phyloP scores from a whole-genome alignment of 768 basidiomycete species.

The Tubosaeta sp. region DNA sequence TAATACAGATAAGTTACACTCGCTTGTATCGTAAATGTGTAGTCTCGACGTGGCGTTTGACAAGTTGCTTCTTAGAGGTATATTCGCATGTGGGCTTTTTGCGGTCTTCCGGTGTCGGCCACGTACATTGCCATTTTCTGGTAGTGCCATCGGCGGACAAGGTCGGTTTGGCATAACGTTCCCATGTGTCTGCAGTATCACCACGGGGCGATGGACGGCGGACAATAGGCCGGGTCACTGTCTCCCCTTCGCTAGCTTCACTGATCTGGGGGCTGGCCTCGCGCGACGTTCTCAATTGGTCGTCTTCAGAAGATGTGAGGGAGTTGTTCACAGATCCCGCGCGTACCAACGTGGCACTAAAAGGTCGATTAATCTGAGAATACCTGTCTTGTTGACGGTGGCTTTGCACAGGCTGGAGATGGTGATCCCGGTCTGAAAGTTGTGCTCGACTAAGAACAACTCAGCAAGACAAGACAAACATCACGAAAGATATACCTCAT shows the following conservation, averaged over 20 bases:
- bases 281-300: constrained; percentile 26
- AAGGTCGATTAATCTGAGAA: constrained; percentile 7
- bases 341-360: constrained; percentile 8
- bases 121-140: constrained; percentile 40
- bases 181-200: constrained; percentile 29
- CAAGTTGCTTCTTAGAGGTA: constrained; percentile 55
- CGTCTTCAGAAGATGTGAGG: constrained; percentile 27
- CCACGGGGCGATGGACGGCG: constrained; percentile 26
- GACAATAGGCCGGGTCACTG: constrained; percentile 10
- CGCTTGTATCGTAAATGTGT: constrained; percentile 60
- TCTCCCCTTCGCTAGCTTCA: constrained; percentile 28
- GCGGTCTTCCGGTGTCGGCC: constrained; percentile 34
- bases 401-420: constrained; percentile 7
- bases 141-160: constrained; percentile 30
- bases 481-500: constrained; percentile 22
- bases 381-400: constrained; percentile 12
- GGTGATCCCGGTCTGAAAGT: constrained; percentile 16
- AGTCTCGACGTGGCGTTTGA: constrained; percentile 64
- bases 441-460: constrained; percentile 19
- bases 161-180: constrained; percentile 32
- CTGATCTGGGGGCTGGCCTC: constrained; percentile 30
- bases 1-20: constrained; percentile 21
- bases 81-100: constrained; percentile 38
- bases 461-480: constrained; percentile 6
- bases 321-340: constrained; percentile 16